Conservation (phyloP, 768 basidiomycete species). For the Lentinus tigrinus region DNA sequence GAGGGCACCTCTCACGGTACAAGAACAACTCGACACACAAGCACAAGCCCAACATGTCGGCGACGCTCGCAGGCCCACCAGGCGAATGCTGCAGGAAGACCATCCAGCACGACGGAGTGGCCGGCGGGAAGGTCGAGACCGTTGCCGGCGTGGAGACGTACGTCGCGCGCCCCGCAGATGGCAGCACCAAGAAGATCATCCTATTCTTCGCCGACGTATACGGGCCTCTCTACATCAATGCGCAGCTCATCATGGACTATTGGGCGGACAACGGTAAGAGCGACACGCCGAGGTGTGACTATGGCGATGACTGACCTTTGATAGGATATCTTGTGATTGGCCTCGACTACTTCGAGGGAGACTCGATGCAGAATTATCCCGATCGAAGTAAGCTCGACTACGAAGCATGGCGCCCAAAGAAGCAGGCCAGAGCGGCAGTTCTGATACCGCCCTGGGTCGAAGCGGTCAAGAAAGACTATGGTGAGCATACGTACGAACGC, state of each 20-base stretch:
- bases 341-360: slow-evolving; percentile 64
- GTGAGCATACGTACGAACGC: slow-evolving; percentile 27
- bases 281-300: background rate
- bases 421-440: slow-evolving; percentile 35
- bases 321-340: slow-evolving; percentile 59
- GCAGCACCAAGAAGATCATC: slow-evolving; percentile 40
- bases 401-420: slow-evolving; percentile 41
- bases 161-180: slow-evolving; percentile 44
- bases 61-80: slow-evolving; percentile 10
- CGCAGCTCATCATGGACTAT: slow-evolving; percentile 61
- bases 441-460: slow-evolving; percentile 51
- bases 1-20: background rate
- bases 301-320: background rate
- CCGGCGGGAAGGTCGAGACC: slow-evolving; percentile 40
- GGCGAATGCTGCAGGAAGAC: slow-evolving; percentile 54
- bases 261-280: slow-evolving; percentile 55
- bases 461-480: slow-evolving; percentile 48
- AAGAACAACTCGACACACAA: too few relatives aligned
- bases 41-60: background rate
- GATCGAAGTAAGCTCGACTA: slow-evolving; percentile 38
- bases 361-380: slow-evolving; percentile 43
- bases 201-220: slow-evolving; percentile 61
- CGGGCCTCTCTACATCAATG: slow-evolving; percentile 58
- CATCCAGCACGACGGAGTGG: slow-evolving; percentile 50
- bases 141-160: slow-evolving; percentile 53